phyloP scores from a whole-genome alignment of 2,329 filamentous ascomycete genomes.

The Fusarium camptoceras region DNA sequence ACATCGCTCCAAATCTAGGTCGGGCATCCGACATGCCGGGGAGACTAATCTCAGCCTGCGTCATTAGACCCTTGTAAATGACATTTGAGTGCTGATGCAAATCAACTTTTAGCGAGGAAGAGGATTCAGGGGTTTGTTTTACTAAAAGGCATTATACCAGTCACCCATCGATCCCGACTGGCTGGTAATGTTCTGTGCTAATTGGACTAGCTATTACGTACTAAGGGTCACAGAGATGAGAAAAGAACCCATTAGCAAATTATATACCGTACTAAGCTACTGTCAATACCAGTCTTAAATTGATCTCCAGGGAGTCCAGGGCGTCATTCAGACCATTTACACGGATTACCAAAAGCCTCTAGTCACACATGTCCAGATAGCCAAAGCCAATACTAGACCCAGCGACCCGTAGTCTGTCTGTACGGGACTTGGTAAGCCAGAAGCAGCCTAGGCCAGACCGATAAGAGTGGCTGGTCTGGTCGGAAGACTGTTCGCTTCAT shows the following conservation, averaged over 20 bases:
- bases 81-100: not conserved
- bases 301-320: not conserved
- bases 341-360: not conserved
- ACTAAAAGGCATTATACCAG: not conserved
- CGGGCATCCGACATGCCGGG: not conserved
- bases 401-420: accelerated
- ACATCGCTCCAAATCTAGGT: not conserved
- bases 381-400: not conserved
- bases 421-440: not conserved
- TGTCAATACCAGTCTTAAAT: too few species aligned
- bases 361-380: not conserved
- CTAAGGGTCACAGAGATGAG: not conserved
- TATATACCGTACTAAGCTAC: too few species aligned
- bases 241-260: not conserved
- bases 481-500: not conserved
- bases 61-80: not conserved
- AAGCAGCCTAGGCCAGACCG: not conserved
- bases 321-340: not conserved
- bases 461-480: too few species aligned
- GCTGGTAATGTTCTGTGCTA: not conserved
- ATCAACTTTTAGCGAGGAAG: not conserved
- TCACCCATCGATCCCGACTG: not conserved
- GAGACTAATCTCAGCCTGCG: not conserved
- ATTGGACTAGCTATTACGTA: not conserved
- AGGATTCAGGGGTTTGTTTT: not conserved